phyloP scores from a whole-genome alignment of 163 green algal species.

The Volvox carteri region DNA sequence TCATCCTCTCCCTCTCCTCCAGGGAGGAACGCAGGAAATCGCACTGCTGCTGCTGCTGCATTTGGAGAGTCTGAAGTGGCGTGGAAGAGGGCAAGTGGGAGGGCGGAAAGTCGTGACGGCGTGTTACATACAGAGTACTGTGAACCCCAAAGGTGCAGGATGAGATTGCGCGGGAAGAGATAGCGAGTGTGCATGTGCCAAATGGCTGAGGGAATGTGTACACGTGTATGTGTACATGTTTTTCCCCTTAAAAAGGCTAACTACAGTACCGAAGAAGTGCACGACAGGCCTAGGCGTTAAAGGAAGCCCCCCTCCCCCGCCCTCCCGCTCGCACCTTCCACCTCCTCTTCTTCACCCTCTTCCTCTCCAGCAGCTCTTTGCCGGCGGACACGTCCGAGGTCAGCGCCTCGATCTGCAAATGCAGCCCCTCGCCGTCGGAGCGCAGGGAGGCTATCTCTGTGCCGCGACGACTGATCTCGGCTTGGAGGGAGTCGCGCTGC shows the following conservation, averaged over 20 bases:
- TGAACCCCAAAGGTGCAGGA: too few species aligned
- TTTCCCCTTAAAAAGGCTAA: too few species aligned
- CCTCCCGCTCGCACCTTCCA: constrained; percentile 43
- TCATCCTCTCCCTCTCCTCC: constrained; percentile 26
- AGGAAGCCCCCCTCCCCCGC: too few species aligned
- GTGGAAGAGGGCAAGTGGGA: background rate
- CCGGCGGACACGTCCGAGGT: background rate
- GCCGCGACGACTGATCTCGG: constrained; percentile 38
- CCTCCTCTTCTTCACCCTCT: constrained; percentile 50
- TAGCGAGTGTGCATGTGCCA: too few species aligned
- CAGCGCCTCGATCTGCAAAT: background rate
- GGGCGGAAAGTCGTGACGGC: too few species aligned
- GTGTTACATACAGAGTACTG: too few species aligned
- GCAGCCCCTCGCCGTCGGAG: background rate
- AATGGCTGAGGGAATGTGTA: too few species aligned
- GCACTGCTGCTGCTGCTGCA: background rate
- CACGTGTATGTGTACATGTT: too few species aligned
- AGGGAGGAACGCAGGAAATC: constrained; percentile 15
- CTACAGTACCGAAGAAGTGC: too few species aligned
- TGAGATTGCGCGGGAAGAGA: too few species aligned
- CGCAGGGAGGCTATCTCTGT: constrained; percentile 33
- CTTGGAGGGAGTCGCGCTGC: constrained; percentile 51
- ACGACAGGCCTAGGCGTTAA: too few species aligned
- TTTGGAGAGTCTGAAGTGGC: background rate
- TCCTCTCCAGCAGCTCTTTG: constrained; percentile 32